Evolutionary conservation across 345 rosid genomes (phyloP).

Genomic region (Raphanus raphanistrum): DNA sequence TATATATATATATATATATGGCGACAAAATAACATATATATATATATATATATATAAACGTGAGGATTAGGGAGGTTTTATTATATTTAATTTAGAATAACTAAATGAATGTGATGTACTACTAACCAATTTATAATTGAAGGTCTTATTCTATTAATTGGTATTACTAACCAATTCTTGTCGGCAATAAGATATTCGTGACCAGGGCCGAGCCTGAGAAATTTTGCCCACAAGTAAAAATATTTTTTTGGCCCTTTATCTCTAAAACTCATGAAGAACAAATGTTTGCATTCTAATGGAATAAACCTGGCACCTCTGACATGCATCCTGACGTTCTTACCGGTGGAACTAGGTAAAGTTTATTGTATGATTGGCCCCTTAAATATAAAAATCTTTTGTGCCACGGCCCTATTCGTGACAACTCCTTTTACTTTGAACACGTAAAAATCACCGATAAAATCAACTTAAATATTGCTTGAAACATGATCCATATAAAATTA

Average conservation of each 20-base stretch:
- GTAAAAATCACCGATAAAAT: not conserved
- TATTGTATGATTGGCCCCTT: too few relatives aligned
- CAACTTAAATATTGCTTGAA: not conserved
- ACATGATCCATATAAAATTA: not conserved
- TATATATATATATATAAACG: not conserved
- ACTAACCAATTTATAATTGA: constrained; percentile 30
- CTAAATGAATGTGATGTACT: constrained; percentile 34
- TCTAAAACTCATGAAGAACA: too few relatives aligned
- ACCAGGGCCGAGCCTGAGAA: not conserved
- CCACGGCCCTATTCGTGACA: not conserved
- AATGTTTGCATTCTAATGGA: too few relatives aligned
- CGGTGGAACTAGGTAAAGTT: too few relatives aligned
- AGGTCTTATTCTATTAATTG: constrained; percentile 31
- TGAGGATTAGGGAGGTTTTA: constrained; percentile 26
- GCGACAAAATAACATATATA: not conserved
- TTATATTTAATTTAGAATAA: constrained; percentile 24
- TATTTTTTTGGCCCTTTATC: too few relatives aligned
- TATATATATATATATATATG: not conserved
- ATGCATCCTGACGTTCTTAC: too few relatives aligned
- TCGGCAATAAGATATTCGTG: constrained; percentile 29
- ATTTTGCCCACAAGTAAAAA: too few relatives aligned
- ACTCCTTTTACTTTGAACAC: constrained; percentile 4
- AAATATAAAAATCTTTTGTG: too few relatives aligned
- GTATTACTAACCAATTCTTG: constrained; percentile 17
- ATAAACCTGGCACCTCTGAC: too few relatives aligned